Conservation (phyloP, 495 filamentous ascomycete genomes). For the Podospora anserina region DNA sequence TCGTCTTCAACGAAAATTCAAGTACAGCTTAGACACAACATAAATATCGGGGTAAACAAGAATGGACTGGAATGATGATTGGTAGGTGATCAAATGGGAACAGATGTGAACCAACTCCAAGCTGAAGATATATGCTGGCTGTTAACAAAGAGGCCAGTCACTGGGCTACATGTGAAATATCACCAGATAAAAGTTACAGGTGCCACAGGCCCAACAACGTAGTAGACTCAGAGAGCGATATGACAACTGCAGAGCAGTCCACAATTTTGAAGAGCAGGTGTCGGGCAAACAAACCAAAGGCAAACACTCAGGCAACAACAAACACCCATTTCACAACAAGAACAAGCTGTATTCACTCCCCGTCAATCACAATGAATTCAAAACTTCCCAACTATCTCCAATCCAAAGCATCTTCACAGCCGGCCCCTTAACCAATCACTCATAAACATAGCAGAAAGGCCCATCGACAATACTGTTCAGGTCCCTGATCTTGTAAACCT, state of each 20-base stretch:
- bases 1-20: too few species aligned
- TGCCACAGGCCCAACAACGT: background rate
- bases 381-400: background rate
- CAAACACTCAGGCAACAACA: too few species aligned
- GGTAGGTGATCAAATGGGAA: background rate
- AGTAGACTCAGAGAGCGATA: background rate
- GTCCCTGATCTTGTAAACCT: slow-evolving; percentile 43
- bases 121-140: background rate
- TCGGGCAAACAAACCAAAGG: too few species aligned
- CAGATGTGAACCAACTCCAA: background rate
- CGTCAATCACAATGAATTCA: background rate
- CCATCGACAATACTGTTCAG: slow-evolving; percentile 46
- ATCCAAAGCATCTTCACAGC: background rate
- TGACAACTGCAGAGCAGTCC: background rate
- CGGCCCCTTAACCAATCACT: slow-evolving; percentile 25
- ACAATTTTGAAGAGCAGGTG: too few species aligned
- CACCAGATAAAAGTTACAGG: background rate
- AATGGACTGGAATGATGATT: background rate
- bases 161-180: background rate
- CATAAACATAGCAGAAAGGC: slow-evolving; percentile 51
- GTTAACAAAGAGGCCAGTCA: background rate
- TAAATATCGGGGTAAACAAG: too few species aligned
- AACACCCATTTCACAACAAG: too few species aligned
- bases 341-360: background rate
- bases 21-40: too few species aligned